Conservation (phyloP, 768 basidiomycete genomes). For the Russula griseocarnosa region DNA sequence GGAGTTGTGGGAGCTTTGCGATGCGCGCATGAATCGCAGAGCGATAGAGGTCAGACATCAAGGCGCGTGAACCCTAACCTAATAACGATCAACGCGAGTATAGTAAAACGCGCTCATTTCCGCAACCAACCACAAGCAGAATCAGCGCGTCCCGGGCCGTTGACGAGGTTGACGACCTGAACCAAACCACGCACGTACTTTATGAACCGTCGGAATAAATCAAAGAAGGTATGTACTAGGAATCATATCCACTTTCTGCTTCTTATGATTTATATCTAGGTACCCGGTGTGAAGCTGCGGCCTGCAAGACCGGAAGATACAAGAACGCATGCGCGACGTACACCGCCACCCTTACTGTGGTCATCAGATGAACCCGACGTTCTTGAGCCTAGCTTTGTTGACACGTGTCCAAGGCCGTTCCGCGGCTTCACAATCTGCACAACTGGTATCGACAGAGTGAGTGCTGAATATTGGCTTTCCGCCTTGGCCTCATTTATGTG, state of each 20-base stretch:
- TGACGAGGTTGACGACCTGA: slow-evolving; percentile 2
- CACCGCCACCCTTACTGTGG: slow-evolving; percentile 36
- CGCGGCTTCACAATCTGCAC: slow-evolving; percentile 63
- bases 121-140: too few relatives aligned
- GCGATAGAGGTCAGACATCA: slow-evolving; percentile 70
- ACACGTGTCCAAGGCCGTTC: slow-evolving; percentile 60
- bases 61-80: slow-evolving; percentile 19
- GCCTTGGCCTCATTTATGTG: neutral
- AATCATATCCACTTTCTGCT: neutral
- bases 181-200: neutral
- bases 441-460: slow-evolving; percentile 79
- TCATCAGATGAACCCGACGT: slow-evolving; percentile 36
- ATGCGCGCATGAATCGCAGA: slow-evolving; percentile 74
- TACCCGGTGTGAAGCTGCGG: slow-evolving; percentile 78
- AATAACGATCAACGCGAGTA: neutral
- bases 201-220: slow-evolving; percentile 55
- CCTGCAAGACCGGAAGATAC: slow-evolving; percentile 46
- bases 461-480: slow-evolving; percentile 25
- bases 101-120: neutral
- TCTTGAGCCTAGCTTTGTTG: slow-evolving; percentile 27
- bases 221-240: slow-evolving; percentile 47
- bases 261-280: slow-evolving; percentile 40
- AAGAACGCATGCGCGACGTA: slow-evolving; percentile 30
- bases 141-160: too few relatives aligned
- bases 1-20: slow-evolving; percentile 62